A percentile compares a stretch with the other conserved stretches of the same genome.
These are phyloP conservation scores for Trichocladium antarcticum DNA, from an alignment of 495 filamentous ascomycete species.

Conservation along the genomic window DNA sequence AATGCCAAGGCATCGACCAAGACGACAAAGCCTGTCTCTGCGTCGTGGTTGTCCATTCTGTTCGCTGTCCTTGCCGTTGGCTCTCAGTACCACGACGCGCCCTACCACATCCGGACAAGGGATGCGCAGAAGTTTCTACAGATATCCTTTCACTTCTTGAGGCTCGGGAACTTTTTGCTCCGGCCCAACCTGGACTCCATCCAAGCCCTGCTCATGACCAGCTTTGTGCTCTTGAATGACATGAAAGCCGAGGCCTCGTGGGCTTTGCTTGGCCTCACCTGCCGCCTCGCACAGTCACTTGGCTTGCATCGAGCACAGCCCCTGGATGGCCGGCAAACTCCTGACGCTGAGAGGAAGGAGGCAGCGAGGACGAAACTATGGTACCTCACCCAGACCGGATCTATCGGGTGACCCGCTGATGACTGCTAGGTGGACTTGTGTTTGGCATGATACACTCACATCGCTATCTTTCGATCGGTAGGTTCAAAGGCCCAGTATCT, in stretches of 20 bases:
- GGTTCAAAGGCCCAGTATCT: not conserved
- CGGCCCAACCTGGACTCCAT: slow-evolving; percentile 48
- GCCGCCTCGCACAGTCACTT: slow-evolving; percentile 44
- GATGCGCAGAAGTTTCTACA: slow-evolving; percentile 46
- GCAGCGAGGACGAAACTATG: slow-evolving; percentile 37
- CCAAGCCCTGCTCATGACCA: slow-evolving; percentile 43
- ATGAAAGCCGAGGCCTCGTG: slow-evolving; percentile 51
- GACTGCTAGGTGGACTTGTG: slow-evolving; percentile 41
- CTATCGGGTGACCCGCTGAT: not conserved
- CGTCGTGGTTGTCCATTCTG: slow-evolving; percentile 58
- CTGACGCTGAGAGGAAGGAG: slow-evolving; percentile 32
- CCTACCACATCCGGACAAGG: slow-evolving; percentile 42
- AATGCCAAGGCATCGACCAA: slow-evolving; percentile 39
- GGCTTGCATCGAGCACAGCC: slow-evolving; percentile 39
- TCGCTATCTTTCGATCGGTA: slow-evolving; percentile 47
- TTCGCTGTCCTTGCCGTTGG: slow-evolving; percentile 73
- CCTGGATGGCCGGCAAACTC: slow-evolving; percentile 28
- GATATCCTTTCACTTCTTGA: slow-evolving; percentile 46
- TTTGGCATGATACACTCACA: slow-evolving; percentile 47
- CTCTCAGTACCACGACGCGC: slow-evolving; percentile 66
- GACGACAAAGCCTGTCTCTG: slow-evolving; percentile 46
- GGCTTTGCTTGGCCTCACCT: slow-evolving; percentile 45
- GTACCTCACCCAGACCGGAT: slow-evolving; percentile 11
- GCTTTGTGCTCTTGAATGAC: slow-evolving; percentile 46
- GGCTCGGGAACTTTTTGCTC: slow-evolving; percentile 43